These are phyloP conservation scores for Blastobotrys mokoenaii DNA, from an alignment of 805 yeast species.

Conservation along the genomic window DNA sequence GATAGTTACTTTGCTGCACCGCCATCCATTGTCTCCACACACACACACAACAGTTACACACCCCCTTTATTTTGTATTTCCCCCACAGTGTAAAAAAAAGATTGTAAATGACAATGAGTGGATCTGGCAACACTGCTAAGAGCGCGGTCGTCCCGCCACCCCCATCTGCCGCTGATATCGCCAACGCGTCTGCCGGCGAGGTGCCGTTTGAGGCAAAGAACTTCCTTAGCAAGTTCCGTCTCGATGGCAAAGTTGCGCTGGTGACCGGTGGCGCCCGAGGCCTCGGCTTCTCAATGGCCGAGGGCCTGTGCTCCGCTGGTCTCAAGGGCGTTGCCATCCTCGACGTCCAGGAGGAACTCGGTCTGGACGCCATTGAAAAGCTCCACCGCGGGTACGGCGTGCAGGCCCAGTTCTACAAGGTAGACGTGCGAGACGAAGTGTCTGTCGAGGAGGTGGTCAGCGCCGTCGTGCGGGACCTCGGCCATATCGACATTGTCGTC, in stretches of 20 bases:
- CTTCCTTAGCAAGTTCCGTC: slow-evolving; percentile 37
- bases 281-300: slow-evolving; percentile 50
- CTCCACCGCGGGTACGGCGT: slow-evolving; percentile 44
- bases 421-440: slow-evolving; percentile 48
- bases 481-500: slow-evolving; percentile 46
- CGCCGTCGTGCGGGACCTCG: slow-evolving; percentile 45
- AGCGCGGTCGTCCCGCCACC: slow-evolving; percentile 33
- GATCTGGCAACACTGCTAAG: slow-evolving; percentile 19
- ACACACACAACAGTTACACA: background rate
- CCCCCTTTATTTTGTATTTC: background rate
- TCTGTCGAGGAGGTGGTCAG: slow-evolving; percentile 44
- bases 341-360: slow-evolving; percentile 54
- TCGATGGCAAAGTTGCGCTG: slow-evolving; percentile 56
- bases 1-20: too few relatives aligned
- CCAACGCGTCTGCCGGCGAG: slow-evolving; percentile 25
- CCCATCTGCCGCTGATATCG: slow-evolving; percentile 32
- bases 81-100: slow-evolving; percentile 6
- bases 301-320: slow-evolving; percentile 49
- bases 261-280: slow-evolving; percentile 68
- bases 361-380: slow-evolving; percentile 52
- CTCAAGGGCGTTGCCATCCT: slow-evolving; percentile 44
- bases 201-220: slow-evolving; percentile 30
- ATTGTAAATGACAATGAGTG: slow-evolving; percentile 2
- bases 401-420: slow-evolving; percentile 54
- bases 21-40: too few relatives aligned